phyloP scores from a whole-genome alignment of 108 stramenopile genomes.

The Conticribra guillardii region DNA sequence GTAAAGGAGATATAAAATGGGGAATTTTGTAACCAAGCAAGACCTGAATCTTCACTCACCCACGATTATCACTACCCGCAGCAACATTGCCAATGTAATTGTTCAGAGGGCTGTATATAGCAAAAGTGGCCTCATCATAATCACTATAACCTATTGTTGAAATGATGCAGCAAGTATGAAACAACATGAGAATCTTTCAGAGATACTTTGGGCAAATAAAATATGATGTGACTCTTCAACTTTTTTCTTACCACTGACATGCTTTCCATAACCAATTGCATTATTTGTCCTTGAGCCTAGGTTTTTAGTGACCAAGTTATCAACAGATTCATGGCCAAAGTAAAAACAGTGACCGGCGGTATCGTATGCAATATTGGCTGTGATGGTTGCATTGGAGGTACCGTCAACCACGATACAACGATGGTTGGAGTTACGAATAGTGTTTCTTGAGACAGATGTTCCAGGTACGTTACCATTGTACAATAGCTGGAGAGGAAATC shows the following conservation, averaged over 20 bases:
- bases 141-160: conserved; percentile 5
- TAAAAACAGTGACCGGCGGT: conserved; percentile 49
- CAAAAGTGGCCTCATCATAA: conserved; percentile 28
- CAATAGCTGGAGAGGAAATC: conserved; percentile 67
- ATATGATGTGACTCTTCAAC: neutral
- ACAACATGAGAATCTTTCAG: neutral
- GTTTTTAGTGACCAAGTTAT: conserved; percentile 25
- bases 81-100: conserved; percentile 53
- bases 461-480: conserved; percentile 44
- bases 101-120: conserved; percentile 21
- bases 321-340: conserved; percentile 26
- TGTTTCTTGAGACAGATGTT: conserved; percentile 59
- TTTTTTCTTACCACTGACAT: conserved; percentile 16
- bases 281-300: conserved; percentile 43
- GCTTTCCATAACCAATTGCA: conserved; percentile 25
- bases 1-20: neutral
- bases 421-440: conserved; percentile 62
- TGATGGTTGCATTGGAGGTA: conserved; percentile 53
- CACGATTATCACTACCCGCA: conserved; percentile 38
- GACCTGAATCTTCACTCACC: conserved; percentile 12
- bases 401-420: conserved; percentile 69
- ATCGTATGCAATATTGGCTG: conserved; percentile 62
- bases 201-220: neutral
- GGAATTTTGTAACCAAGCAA: too few relatives aligned
- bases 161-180: neutral